Evolutionary conservation across 2,329 filamentous ascomycete species (phyloP).

Genomic region (Westerdykella sp.): DNA sequence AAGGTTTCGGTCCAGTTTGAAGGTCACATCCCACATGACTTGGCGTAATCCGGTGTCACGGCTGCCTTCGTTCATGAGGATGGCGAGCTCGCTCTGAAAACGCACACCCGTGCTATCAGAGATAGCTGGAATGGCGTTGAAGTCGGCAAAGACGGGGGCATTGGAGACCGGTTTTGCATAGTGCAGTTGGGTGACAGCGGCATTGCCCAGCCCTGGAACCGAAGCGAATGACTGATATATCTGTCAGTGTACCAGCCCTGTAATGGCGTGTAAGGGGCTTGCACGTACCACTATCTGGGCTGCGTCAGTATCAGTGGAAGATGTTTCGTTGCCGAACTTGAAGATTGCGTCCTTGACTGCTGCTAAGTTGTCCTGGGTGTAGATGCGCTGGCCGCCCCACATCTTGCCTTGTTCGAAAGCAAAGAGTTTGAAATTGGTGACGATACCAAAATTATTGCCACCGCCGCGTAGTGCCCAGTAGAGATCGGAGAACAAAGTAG

Average conservation of each 20-base stretch:
- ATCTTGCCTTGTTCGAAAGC: conserved; percentile 19
- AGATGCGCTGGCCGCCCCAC: conserved; percentile 21
- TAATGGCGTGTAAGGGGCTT: background rate
- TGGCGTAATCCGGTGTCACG: conserved; percentile 14
- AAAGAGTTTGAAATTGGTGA: conserved; percentile 23
- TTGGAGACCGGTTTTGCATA: conserved; percentile 6
- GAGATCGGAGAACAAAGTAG: conserved; percentile 33
- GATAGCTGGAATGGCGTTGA: conserved; percentile 14
- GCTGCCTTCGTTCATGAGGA: conserved; percentile 12
- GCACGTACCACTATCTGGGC: conserved; percentile 15
- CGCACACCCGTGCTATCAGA: conserved; percentile 13
- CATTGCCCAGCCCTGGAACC: background rate
- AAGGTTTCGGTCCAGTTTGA: conserved; percentile 18
- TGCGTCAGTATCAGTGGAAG: conserved; percentile 11
- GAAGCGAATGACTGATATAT: background rate
- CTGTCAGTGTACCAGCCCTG: background rate
- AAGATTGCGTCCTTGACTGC: conserved; percentile 12
- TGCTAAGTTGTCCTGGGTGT: conserved; percentile 7
- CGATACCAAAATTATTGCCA: conserved; percentile 33
- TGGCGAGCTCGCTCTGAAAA: conserved; percentile 16
- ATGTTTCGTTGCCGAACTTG: conserved; percentile 9
- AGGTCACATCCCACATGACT: conserved; percentile 24
- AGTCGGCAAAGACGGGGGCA: conserved; percentile 16
- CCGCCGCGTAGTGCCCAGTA: conserved; percentile 36
- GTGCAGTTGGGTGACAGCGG: conserved; percentile 5